Conservation (phyloP, 2,329 filamentous ascomycete species). For the Penicillium sp. region DNA sequence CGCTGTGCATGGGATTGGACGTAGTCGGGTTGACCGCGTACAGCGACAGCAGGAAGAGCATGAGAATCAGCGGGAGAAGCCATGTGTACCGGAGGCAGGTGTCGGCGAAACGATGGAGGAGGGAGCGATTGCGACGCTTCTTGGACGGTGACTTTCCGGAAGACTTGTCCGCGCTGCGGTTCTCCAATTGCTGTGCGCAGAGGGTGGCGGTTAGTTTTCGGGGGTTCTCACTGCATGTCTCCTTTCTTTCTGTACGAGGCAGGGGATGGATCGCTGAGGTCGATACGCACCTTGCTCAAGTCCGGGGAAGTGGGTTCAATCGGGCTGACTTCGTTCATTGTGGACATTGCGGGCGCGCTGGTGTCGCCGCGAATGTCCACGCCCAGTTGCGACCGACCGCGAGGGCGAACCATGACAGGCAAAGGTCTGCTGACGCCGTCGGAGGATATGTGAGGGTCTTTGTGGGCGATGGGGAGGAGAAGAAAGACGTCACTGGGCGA, state of each 20-base stretch:
- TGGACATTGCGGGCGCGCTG: slow-evolving; percentile 49
- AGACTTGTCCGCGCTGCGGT: slow-evolving; percentile 29
- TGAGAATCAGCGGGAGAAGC: slow-evolving; percentile 68
- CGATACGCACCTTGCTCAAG: slow-evolving; percentile 32
- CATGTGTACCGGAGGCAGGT: slow-evolving; percentile 57
- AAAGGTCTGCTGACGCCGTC: background rate
- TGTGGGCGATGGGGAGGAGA: background rate
- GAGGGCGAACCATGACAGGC: slow-evolving; percentile 40
- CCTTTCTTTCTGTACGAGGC: background rate
- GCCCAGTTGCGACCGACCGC: slow-evolving; percentile 48
- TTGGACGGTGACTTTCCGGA: slow-evolving; percentile 41
- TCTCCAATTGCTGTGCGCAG: slow-evolving; percentile 23
- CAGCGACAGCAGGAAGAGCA: slow-evolving; percentile 62
- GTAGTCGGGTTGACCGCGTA: slow-evolving; percentile 76
- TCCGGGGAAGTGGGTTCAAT: slow-evolving; percentile 32
- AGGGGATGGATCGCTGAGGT: slow-evolving; percentile 11
- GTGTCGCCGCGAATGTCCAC: slow-evolving; percentile 52
- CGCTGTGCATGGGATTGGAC: slow-evolving; percentile 75
- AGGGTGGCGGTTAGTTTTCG: background rate
- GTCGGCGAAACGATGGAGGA: slow-evolving; percentile 47
- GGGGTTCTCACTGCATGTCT: background rate
- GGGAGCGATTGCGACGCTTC: slow-evolving; percentile 46
- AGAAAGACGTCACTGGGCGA: slow-evolving; percentile 4
- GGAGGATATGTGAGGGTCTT: background rate
- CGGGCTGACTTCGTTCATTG: slow-evolving; percentile 42